Evolutionary conservation across 2,329 filamentous ascomycete genomes (phyloP).

Genomic region (Aspergillus texensis): DNA sequence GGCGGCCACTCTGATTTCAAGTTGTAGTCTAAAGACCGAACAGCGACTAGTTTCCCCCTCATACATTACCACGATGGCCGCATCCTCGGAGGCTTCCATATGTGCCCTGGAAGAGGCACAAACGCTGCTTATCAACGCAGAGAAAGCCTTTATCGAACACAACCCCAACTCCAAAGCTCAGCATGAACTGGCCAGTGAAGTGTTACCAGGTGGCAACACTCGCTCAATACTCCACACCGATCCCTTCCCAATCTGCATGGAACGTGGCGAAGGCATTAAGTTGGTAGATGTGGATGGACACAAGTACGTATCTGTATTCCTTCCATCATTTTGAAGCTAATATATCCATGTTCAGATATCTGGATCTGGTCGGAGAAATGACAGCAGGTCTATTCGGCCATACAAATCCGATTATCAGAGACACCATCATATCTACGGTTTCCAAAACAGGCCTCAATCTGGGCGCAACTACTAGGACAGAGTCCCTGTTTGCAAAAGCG

Average conservation of each 20-base stretch:
- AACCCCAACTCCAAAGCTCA: constrained; percentile 14
- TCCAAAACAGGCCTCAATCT: constrained; percentile 55
- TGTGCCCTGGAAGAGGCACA: neutral
- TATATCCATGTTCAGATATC: neutral
- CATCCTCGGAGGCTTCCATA: too few species aligned
- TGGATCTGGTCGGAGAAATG: constrained; percentile 64
- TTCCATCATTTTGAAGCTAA: neutral
- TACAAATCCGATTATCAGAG: constrained; percentile 58
- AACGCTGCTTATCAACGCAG: neutral
- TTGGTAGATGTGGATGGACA: constrained; percentile 22
- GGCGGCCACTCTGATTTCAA: too few species aligned
- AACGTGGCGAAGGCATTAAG: constrained; percentile 11
- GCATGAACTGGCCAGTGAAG: constrained; percentile 23
- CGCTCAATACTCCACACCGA: constrained; percentile 26
- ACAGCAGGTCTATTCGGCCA: constrained; percentile 69
- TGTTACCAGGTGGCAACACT: constrained; percentile 37
- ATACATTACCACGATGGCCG: too few species aligned
- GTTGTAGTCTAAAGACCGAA: neutral
- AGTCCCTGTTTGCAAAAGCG: constrained; percentile 55
- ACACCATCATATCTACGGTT: constrained; percentile 52
- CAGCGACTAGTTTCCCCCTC: neutral
- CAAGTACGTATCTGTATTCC: constrained; percentile 8
- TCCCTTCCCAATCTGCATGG: constrained; percentile 23
- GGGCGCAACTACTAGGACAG: constrained; percentile 57
- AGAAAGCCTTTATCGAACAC: neutral